phyloP scores from a whole-genome alignment of 805 yeast species.

The Nakazawaea ambrosiae region DNA sequence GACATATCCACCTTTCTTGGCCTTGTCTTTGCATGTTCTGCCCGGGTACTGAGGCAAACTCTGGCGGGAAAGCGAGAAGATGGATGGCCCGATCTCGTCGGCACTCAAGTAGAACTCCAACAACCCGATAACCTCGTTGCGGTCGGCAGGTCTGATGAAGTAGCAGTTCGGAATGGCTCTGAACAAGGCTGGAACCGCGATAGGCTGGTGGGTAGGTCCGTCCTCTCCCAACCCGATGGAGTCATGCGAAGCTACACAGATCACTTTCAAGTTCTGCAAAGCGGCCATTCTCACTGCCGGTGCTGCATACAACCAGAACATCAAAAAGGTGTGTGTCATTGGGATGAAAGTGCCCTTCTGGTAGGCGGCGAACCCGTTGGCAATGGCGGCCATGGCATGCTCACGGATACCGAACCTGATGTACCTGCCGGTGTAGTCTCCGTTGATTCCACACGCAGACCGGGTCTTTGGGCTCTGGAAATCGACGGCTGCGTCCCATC shows the following conservation, averaged over 20 bases:
- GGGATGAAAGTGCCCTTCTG: constrained; percentile 29
- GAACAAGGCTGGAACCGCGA: constrained; percentile 42
- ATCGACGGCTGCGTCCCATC: constrained; percentile 23
- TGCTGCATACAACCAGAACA: constrained; percentile 38
- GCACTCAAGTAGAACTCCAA: constrained; percentile 24
- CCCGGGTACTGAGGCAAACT: constrained; percentile 20
- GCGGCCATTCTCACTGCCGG: constrained; percentile 47
- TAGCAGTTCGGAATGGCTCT: constrained; percentile 42
- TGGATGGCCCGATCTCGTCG: constrained; percentile 15
- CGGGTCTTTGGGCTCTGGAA: constrained; percentile 22
- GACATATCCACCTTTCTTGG: constrained; percentile 23
- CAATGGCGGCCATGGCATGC: constrained; percentile 27
- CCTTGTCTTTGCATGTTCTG: constrained; percentile 16
- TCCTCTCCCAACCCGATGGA: constrained; percentile 54
- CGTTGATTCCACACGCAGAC: constrained; percentile 22
- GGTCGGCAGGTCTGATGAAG: constrained; percentile 49
- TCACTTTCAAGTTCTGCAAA: constrained; percentile 34
- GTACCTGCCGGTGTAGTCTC: constrained; percentile 25
- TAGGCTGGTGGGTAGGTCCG: constrained; percentile 54
- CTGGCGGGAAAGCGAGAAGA: constrained; percentile 24
- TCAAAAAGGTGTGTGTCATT: constrained; percentile 28
- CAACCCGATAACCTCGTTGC: constrained; percentile 45
- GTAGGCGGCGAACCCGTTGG: constrained; percentile 28
- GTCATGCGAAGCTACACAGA: constrained; percentile 52
- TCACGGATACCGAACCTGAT: constrained; percentile 28